Base-by-base conservation (phyloP, 495 filamentous ascomycete genomes). In the Podospora didyma region DNA sequence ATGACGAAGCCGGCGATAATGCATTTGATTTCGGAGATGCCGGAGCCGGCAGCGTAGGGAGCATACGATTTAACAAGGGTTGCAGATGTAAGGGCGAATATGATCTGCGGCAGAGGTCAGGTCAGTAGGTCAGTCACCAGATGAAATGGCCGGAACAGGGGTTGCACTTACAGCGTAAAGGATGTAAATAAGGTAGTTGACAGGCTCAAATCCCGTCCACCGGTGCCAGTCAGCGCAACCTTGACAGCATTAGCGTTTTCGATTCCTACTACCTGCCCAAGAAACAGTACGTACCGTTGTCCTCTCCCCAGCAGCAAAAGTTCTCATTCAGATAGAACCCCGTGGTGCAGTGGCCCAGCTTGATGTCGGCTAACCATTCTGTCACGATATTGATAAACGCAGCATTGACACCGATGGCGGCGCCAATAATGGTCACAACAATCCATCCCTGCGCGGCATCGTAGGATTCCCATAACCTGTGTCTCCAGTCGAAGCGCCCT, bases 1-100 rank as follows among this genome's bases (percentile, higher is more conserved):
- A 98, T 98, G 54, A 97, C 89, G 62, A 98, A 98, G n/a, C 94
- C 94, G 6, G 92, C 93, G 64, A 98, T 96, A 62, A 98, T 98
- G 72, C 94, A 97, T 73, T 98, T 98, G 75, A 98, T 98, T 75
- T 98, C 94, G 23, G 92, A 97, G 54, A 98, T 98, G 47, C 94
- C 94, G 21, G 92, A 97, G 26, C 94, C 94, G 28, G 94, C 95
- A 12, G 94, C 95, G 69, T 98, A 98, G 14, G 94, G 95, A 11
- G 94, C 92, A 72, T 95, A 97, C 1, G 86, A 86, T 69, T 92
- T 96, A 68, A 98, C 94, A 16, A 98, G 78, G 37, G 79, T 84
- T 2, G 92, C 95, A 1, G 92, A 84, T 11, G 86, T 87, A 28
- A 88, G 86, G 46, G 93, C 86, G 68, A 98, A 95, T 4, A 90